Evolutionary conservation across 306 rosid species (phyloP).

Genomic region (Amphicarpaea edgeworthii): DNA sequence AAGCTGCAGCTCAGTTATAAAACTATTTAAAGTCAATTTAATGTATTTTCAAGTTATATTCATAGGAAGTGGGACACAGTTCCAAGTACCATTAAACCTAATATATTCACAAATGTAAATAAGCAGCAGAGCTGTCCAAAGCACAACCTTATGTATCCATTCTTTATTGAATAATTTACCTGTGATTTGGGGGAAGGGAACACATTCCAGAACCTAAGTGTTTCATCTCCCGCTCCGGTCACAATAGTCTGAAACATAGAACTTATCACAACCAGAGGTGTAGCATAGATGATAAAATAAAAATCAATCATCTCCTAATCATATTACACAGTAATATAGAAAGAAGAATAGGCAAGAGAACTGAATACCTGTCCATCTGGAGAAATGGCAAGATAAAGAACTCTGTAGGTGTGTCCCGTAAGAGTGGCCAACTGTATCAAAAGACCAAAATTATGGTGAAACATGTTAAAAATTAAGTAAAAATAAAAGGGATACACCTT

Average conservation of each 20-base stretch:
- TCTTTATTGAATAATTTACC: conserved; percentile 59
- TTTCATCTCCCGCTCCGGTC: conserved; percentile 99
- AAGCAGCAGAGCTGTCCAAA: conserved; percentile 1
- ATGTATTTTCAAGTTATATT: not conserved
- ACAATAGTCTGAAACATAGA: conserved; percentile 83
- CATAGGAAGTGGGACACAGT: not conserved
- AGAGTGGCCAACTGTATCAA: conserved; percentile 84
- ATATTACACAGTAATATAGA: not conserved
- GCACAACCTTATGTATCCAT: not conserved
- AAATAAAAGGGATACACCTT: conserved; percentile 12
- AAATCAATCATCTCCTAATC: conserved; percentile 22
- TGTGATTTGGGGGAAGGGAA: conserved; percentile 98
- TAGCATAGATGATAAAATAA: conserved; percentile 6
- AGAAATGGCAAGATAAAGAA: conserved; percentile 96
- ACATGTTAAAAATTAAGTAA: conserved; percentile 5
- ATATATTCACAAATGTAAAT: conserved; percentile 32
- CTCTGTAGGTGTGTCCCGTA: conserved; percentile 93
- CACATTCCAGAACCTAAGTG: conserved; percentile 97
- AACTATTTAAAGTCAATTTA: conserved; percentile 21
- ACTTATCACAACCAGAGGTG: conserved; percentile 29
- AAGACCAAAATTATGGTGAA: conserved; percentile 40
- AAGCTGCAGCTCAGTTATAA: not conserved
- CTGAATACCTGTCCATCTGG: conserved; percentile 94
- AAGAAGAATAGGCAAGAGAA: conserved; percentile 12
- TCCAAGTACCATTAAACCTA: conserved; percentile 13